Evolutionary conservation across 2,329 filamentous ascomycete genomes (phyloP).

Genomic region (Diaporthe sp.): DNA sequence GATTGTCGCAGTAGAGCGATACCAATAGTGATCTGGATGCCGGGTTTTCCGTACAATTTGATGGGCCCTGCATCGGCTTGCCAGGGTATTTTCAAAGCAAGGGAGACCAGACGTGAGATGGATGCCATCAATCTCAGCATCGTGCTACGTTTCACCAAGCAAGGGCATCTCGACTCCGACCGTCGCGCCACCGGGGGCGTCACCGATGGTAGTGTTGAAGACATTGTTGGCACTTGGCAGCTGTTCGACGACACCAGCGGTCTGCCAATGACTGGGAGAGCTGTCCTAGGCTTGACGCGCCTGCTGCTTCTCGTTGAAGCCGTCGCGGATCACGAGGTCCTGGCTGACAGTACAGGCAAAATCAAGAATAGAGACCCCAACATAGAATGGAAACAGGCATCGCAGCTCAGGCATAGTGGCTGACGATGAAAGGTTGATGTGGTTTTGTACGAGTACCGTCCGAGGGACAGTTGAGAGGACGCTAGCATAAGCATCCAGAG

Average conservation of each 20-base stretch:
- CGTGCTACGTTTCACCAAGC: conserved; percentile 79
- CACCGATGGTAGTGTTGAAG: conserved; percentile 77
- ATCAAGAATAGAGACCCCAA: not conserved
- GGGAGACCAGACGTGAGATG: conserved; percentile 76
- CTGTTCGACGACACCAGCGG: conserved; percentile 76
- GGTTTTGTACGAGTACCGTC: not conserved
- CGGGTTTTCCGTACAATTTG: not conserved
- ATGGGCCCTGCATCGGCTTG: conserved; percentile 43
- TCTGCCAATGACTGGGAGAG: conserved; percentile 57
- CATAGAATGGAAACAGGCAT: not conserved
- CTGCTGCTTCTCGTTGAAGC: not conserved
- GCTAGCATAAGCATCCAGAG: not conserved
- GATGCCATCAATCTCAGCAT: conserved; percentile 75
- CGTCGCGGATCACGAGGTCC: not conserved
- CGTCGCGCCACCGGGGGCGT: conserved; percentile 69
- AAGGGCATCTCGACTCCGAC: conserved; percentile 74
- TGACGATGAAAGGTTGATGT: not conserved
- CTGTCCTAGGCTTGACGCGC: not conserved
- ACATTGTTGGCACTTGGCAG: conserved; percentile 71
- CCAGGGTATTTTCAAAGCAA: conserved; percentile 69
- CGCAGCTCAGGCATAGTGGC: not conserved
- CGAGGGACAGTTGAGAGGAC: not conserved
- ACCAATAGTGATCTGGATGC: not conserved
- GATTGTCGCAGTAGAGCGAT: not conserved
- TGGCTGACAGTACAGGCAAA: not conserved